A percentile compares a stretch with the other conserved stretches of the same genome.
These are phyloP conservation scores for Physcomitrium patens DNA, from an alignment of 225 moss, liverwort and hornwort species.

Conservation along the genomic window DNA sequence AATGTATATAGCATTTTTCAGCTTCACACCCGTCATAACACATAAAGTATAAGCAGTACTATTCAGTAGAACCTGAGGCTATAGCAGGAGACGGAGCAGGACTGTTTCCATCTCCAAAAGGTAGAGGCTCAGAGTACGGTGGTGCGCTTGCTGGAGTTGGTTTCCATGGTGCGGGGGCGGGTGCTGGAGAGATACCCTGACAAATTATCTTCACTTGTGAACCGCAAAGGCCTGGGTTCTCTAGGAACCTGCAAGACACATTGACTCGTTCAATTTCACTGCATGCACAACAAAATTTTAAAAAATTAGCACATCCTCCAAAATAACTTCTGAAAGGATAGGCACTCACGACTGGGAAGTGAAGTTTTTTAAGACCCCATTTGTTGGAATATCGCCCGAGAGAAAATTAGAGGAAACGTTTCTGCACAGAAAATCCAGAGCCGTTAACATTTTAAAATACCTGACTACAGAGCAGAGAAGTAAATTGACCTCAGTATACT, in stretches of 20 bases:
- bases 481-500: background rate
- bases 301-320: background rate
- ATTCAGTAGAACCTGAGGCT: conserved; percentile 43
- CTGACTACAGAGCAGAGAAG: conserved; percentile 12
- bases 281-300: background rate
- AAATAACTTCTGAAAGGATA: background rate
- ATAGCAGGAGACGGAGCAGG: conserved; percentile 49
- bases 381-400: conserved; percentile 68
- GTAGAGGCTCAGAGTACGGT: conserved; percentile 41
- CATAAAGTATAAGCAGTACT: background rate
- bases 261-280: conserved; percentile 16
- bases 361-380: conserved; percentile 61
- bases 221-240: conserved; percentile 81
- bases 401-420: conserved; percentile 80
- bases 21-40: no score
- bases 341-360: conserved; percentile 64
- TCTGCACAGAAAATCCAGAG: conserved; percentile 43
- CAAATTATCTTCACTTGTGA: conserved; percentile 68
- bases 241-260: conserved; percentile 63
- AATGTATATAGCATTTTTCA: no score
- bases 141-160: conserved; percentile 45
- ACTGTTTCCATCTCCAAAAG: conserved; percentile 36
- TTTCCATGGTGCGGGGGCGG: conserved; percentile 36
- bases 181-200: conserved; percentile 28
- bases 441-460: conserved; percentile 7